Evolutionary conservation across 2,329 filamentous ascomycete species (phyloP).

Genomic region (Cladophialophora bantiana): DNA sequence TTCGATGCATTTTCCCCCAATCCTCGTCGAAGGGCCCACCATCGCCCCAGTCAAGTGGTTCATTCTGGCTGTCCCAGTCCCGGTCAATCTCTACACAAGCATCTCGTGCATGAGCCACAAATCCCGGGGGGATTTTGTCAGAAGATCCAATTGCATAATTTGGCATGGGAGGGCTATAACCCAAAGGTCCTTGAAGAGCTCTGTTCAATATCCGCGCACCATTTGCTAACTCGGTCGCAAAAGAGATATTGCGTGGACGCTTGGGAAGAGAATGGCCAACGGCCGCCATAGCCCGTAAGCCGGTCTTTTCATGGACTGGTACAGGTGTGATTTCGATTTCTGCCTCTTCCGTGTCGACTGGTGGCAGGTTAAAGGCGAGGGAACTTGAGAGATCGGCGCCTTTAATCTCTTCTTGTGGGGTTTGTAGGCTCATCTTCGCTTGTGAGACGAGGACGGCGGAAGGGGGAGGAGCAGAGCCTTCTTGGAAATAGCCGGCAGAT

Average conservation of each 20-base stretch:
- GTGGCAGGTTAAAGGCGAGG: constrained; percentile 35
- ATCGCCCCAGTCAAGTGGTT: constrained; percentile 80
- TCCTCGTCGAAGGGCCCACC: constrained; percentile 90
- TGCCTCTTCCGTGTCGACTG: constrained; percentile 43
- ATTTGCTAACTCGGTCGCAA: constrained; percentile 35
- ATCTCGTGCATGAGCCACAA: constrained; percentile 88
- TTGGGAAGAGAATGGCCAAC: constrained; percentile 39
- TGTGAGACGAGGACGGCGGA: constrained; percentile 86
- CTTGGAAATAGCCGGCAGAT: constrained; percentile 88
- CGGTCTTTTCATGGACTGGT: constrained; percentile 41
- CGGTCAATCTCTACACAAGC: constrained; percentile 87
- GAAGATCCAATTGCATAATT: constrained; percentile 82
- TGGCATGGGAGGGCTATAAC: constrained; percentile 78
- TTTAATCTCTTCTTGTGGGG: constrained; percentile 71
- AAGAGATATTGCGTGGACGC: constrained; percentile 36
- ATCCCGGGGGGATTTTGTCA: constrained; percentile 83
- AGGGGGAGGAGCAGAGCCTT: constrained; percentile 85
- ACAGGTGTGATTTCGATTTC: constrained; percentile 44
- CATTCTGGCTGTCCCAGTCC: constrained; percentile 91
- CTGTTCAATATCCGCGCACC: constrained; percentile 30
- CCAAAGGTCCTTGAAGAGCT: constrained; percentile 38
- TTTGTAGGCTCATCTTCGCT: constrained; percentile 85
- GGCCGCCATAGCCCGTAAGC: constrained; percentile 39
- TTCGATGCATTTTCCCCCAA: constrained; percentile 93
- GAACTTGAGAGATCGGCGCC: constrained; percentile 38